These are phyloP conservation scores for Prunus fruticosa DNA, from an alignment of 306 rosid species.

Conservation along the genomic window DNA sequence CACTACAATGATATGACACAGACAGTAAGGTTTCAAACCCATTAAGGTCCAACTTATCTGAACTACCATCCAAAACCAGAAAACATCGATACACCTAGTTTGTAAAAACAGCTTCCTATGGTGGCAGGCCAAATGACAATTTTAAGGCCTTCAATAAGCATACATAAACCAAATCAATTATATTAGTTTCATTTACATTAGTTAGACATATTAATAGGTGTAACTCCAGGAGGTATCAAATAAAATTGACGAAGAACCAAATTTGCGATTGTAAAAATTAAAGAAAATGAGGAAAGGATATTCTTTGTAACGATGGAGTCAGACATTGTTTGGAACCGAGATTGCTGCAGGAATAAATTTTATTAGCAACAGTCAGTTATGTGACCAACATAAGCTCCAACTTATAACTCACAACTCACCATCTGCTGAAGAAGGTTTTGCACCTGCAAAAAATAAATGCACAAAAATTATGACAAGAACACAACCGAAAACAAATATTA, in stretches of 20 bases:
- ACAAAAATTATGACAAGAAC: conserved; percentile 19
- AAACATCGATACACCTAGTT: not conserved
- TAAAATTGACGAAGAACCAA: not conserved
- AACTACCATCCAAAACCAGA: not conserved
- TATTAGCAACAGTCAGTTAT: conserved; percentile 26
- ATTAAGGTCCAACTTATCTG: not conserved
- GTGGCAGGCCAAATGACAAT: not conserved
- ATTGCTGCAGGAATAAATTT: conserved; percentile 60
- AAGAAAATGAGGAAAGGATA: conserved; percentile 57
- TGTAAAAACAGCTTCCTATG: too few species aligned
- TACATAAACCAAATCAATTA: not conserved
- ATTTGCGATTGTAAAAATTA: not conserved
- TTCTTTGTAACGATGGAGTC: conserved; percentile 90
- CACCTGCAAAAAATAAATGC: conserved; percentile 51
- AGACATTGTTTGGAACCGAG: conserved; percentile 88
- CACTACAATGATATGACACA: not conserved
- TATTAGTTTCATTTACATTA: not conserved
- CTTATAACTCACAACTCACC: conserved; percentile 54
- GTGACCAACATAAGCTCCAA: conserved; percentile 17
- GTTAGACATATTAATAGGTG: not conserved
- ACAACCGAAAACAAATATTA: conserved; percentile 2
- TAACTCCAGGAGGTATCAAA: not conserved
- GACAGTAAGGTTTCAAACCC: not conserved
- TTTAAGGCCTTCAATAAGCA: not conserved
- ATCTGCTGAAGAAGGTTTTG: conserved; percentile 97